phyloP scores from a whole-genome alignment of 768 basidiomycete species.

The Agaricus sinodeliciosus region DNA sequence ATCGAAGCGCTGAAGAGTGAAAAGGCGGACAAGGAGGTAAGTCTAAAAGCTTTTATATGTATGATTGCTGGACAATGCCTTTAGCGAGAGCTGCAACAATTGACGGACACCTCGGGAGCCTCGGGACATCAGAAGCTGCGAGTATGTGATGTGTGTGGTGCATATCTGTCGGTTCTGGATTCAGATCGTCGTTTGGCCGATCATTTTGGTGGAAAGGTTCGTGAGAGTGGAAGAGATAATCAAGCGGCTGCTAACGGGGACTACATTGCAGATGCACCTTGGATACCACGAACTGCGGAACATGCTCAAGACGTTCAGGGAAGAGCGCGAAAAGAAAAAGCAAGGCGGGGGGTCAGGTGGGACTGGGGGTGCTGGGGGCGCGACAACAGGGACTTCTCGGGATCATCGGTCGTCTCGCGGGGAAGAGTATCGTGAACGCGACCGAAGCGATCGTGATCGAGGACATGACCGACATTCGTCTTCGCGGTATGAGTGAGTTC shows the following conservation, averaged over 20 bases:
- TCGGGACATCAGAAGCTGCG: slow-evolving; percentile 99
- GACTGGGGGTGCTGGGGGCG: slow-evolving; percentile 31
- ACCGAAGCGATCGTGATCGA: slow-evolving; percentile 57
- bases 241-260: slow-evolving; percentile 19
- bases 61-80: slow-evolving; percentile 4
- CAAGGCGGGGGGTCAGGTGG: slow-evolving; percentile 38
- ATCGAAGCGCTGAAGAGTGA: slow-evolving; percentile 97
- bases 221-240: slow-evolving; percentile 21
- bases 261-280: slow-evolving; percentile 80
- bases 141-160: slow-evolving; percentile 99
- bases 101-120: slow-evolving; percentile 97
- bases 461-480: slow-evolving; percentile 63
- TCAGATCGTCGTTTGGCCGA: slow-evolving; percentile 98
- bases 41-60: slow-evolving; percentile 16
- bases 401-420: slow-evolving; percentile 44
- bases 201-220: slow-evolving; percentile 98
- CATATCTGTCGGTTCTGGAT: slow-evolving; percentile 97
- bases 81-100: slow-evolving; percentile 87
- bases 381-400: slow-evolving; percentile 32
- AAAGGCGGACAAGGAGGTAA: slow-evolving; percentile 91
- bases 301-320: slow-evolving; percentile 85
- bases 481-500: slow-evolving; percentile 68
- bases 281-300: slow-evolving; percentile 98
- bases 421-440: slow-evolving; percentile 38
- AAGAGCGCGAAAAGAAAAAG: slow-evolving; percentile 82